Percentiles rank a stretch among this genome's conserved stretches.
These are phyloP conservation scores for Meyerozyma athensensis DNA, from an alignment of 1,139 yeast genomes.

Conservation along the genomic window DNA sequence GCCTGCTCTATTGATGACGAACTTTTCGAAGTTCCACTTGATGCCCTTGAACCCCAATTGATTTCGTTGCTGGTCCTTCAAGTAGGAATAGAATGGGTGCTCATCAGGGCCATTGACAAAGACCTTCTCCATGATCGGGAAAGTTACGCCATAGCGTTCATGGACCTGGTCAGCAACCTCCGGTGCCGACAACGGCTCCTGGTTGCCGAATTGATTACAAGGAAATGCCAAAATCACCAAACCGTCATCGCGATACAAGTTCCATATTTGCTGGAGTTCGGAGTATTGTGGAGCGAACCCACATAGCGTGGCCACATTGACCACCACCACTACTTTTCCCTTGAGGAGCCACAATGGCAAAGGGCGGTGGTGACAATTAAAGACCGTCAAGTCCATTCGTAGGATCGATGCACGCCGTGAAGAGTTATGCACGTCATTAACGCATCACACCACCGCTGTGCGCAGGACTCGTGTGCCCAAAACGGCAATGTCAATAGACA, in stretches of 20 bases:
- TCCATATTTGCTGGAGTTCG: constrained; percentile 30
- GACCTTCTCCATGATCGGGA: constrained; percentile 36
- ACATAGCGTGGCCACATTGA: constrained; percentile 44
- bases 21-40: constrained; percentile 96
- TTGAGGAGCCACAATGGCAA: constrained; percentile 19
- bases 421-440: too few species aligned
- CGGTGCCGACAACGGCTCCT: constrained; percentile 74
- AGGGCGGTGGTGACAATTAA: constrained; percentile 13
- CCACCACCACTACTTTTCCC: constrained; percentile 35
- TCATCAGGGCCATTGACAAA: constrained; percentile 33
- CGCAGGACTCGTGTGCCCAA: too few species aligned
- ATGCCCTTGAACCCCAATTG: constrained; percentile 73
- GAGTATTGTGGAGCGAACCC: constrained; percentile 41
- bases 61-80: constrained; percentile 38
- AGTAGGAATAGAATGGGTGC: constrained; percentile 25
- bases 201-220: constrained; percentile 48
- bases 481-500: too few species aligned
- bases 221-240: constrained; percentile 40
- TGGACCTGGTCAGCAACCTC: constrained; percentile 65
- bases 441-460: too few species aligned
- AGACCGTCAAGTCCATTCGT: constrained; percentile 14
- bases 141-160: constrained; percentile 54
- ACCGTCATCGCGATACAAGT: constrained; percentile 27
- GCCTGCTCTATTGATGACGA: constrained; percentile 69
- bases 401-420: too few species aligned